phyloP scores from a whole-genome alignment of 2,329 filamentous ascomycete species.

The Fusarium continuum region DNA sequence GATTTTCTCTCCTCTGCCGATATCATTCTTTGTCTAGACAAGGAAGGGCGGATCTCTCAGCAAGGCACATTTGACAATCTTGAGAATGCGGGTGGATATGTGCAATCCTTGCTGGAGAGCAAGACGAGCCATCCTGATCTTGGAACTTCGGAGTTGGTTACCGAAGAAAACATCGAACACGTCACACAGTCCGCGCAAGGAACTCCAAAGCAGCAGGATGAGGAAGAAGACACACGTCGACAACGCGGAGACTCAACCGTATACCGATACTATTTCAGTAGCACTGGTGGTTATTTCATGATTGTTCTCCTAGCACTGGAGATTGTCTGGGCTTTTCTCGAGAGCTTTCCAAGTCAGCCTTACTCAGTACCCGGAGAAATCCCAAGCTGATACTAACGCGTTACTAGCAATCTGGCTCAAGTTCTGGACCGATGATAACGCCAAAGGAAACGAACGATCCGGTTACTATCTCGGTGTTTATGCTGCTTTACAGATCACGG shows the following conservation, averaged over 20 bases:
- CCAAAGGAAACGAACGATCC: background rate
- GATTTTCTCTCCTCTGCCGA: constrained; percentile 44
- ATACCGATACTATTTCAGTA: constrained; percentile 45
- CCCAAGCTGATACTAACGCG: background rate
- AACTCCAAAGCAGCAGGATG: background rate
- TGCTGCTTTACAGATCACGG: constrained; percentile 35
- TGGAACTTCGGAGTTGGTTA: no score
- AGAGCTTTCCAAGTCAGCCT: constrained; percentile 44
- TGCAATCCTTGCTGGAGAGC: constrained; percentile 1
- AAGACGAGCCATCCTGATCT: background rate
- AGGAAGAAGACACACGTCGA: constrained; percentile 35
- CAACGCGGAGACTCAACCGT: constrained; percentile 44
- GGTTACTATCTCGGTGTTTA: constrained; percentile 43
- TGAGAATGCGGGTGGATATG: constrained; percentile 9
- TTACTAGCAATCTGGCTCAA: constrained; percentile 46
- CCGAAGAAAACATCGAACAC: background rate
- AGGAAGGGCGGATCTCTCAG: constrained; percentile 35
- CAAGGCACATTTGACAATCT: constrained; percentile 47
- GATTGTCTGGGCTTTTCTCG: constrained; percentile 42
- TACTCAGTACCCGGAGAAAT: accelerated
- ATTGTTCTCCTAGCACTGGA: constrained; percentile 34
- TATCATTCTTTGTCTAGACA: constrained; percentile 33
- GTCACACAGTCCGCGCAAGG: constrained; percentile 6
- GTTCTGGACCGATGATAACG: constrained; percentile 43
- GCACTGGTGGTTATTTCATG: constrained; percentile 40